Base-by-base conservation (phyloP, 768 basidiomycete genomes). In the Termitomyces sp. region DNA sequence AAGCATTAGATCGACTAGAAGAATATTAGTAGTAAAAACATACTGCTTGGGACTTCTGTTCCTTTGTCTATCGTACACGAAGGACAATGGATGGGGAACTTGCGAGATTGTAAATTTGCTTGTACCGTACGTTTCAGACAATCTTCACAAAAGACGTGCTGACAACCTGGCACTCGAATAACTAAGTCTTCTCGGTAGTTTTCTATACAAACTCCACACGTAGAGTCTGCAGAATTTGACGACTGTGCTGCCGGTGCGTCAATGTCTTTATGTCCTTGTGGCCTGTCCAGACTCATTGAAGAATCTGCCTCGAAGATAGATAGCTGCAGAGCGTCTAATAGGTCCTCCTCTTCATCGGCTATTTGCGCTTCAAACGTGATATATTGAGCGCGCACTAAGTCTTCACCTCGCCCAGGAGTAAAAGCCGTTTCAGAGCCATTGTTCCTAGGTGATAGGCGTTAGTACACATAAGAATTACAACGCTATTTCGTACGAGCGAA, bases 41-140 rank as follows among this genome's bases (percentile, higher is more conserved):
- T 56, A 37, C 55, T n/a, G 8, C 41, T 46, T 3, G 51, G 51
- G 28, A 18, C 41, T n/a, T 20, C 15, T n/a, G 31, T 24, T 4
- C 39, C 31, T 29, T 33, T 24, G 2, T 70, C 65, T 15, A 72
- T 68, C 16, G 72, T 68, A 59, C 87, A 88, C 37, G 77, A 65
- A 0, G 86, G 86, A 66, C 86, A 88, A 13, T 78, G 62, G 36
- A 88, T 78, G 3, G 86, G 86, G 50, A 78, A 87, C 13, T 77
- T 77, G 51, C 75, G 77, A 39, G 82, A 83, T 16, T 72, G 71
- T 20, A 88, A 71, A 68, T 78, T 80, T 9, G 76, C 69, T 37
- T 63, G 62, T 15, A 81, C 69, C 54, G 80, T 76, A 2, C 57
- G 60, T 55, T 65, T 70, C 51, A 86, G 59, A 64, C 87, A 88